These are phyloP conservation scores for Xylaria longipes DNA, from an alignment of 495 filamentous ascomycete species.

Conservation along the genomic window DNA sequence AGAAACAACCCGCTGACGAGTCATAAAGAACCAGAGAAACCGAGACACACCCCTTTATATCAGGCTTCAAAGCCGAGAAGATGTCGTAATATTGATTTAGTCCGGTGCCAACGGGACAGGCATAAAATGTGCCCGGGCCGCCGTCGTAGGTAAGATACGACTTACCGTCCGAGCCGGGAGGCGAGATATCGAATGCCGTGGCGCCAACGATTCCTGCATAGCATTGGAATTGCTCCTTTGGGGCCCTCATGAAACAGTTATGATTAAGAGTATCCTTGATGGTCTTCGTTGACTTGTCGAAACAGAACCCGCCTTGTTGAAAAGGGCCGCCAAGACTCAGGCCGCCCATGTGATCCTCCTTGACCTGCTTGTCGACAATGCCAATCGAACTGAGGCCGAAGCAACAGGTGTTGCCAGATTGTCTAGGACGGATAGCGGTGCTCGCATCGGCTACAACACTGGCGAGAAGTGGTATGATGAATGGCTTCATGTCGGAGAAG, in stretches of 20 bases:
- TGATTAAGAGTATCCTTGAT: conserved; percentile 36
- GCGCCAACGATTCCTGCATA: conserved; percentile 34
- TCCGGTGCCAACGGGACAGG: conserved; percentile 30
- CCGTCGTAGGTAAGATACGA: conserved; percentile 36
- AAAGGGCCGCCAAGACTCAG: conserved; percentile 37
- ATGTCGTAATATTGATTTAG: conserved; percentile 32
- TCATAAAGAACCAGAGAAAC: conserved; percentile 32
- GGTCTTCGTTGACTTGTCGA: conserved; percentile 35
- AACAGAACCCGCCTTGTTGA: conserved; percentile 39
- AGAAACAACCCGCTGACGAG: conserved; percentile 28
- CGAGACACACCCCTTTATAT: conserved; percentile 26
- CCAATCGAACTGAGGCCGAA: conserved; percentile 39
- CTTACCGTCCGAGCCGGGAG: conserved; percentile 20
- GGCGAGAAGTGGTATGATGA: conserved; percentile 30
- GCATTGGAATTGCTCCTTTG: conserved; percentile 37
- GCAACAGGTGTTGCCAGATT: conserved; percentile 31
- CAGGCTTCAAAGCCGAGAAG: conserved; percentile 29
- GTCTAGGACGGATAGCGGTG: conserved; percentile 28
- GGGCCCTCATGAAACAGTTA: conserved; percentile 40
- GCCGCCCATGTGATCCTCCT: conserved; percentile 36
- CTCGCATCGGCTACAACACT: conserved; percentile 16
- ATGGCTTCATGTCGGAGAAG: conserved; percentile 27
- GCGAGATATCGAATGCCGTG: conserved; percentile 32
- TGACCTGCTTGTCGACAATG: conserved; percentile 30
- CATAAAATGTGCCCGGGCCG: conserved; percentile 31